phyloP scores from a whole-genome alignment of 2,329 filamentous ascomycete genomes.

The Chaetomiaceae sp. region DNA sequence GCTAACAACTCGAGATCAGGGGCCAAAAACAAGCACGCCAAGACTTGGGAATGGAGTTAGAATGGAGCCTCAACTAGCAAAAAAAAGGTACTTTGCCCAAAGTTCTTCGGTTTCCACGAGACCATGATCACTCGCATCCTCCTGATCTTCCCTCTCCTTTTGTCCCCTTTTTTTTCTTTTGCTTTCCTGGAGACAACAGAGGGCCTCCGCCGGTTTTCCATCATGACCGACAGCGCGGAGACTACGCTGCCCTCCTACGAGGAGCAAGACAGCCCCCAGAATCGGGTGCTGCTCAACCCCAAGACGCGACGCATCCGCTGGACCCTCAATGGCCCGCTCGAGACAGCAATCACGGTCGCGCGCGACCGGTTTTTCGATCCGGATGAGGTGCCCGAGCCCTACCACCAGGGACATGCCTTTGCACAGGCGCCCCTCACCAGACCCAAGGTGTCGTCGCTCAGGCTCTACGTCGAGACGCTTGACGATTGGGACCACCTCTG shows the following conservation, averaged over 20 bases:
- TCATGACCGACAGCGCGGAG: too few species aligned
- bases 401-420: background rate
- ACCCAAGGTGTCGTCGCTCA: conserved; percentile 9
- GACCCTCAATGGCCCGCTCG: conserved; percentile 13
- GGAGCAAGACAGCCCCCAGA: background rate
- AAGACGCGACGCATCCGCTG: conserved; percentile 5
- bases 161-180: too few species aligned
- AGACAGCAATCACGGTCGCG: conserved; percentile 3
- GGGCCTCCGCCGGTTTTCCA: too few species aligned
- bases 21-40: too few species aligned
- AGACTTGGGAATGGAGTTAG: too few species aligned
- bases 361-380: background rate
- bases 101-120: too few species aligned
- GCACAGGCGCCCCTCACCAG: conserved; percentile 4
- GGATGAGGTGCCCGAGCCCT: background rate
- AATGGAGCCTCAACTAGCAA: too few species aligned
- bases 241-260: background rate
- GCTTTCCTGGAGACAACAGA: too few species aligned
- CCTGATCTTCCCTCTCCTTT: too few species aligned
- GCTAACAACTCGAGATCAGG: too few species aligned
- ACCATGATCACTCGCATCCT: too few species aligned
- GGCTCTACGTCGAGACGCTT: conserved; percentile 1
- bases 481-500: conserved; percentile 9
- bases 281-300: background rate
- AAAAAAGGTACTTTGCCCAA: too few species aligned